Base-by-base conservation (phyloP, 129 eudicot genomes). In the Calendula officinalis region DNA sequence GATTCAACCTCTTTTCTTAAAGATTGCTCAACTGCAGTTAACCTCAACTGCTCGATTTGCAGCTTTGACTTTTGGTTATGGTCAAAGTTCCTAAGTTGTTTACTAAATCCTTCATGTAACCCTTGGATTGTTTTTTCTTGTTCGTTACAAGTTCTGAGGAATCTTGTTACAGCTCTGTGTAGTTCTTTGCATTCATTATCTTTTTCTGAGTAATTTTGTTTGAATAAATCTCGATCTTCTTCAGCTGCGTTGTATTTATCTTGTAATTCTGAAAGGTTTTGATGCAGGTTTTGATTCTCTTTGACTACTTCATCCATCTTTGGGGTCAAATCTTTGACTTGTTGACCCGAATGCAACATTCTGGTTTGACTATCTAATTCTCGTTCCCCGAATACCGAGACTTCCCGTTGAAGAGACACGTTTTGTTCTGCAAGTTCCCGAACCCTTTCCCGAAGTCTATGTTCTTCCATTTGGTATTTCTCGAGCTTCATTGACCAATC, bases 371-470 rank as follows among this genome's bases (percentile, higher is more conserved):
- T 75, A 66, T 82, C 90, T 58, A 62, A 41, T 69, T 94, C 97
- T 47, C 66, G 76, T 69, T 94, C 99, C 16, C 82, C 77, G 16
- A 80, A 77, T 15, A 87, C 55, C 7, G 99, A 86, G 27, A 89
- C 81, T 41, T 94, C 99, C 71, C 94, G 83, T 77, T 94, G 99
- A 60, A 94, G 95, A 3, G 86, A 70, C 64, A 94, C 99, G 68
- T 94, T 94, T 78, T 88, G 95, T 67, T 94, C 99, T 5, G 99
- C 99, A 38, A 94, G 92, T 67, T 94, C 99, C 61, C 97, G 72
- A 12, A 86, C 97, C 70, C 99, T 75, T 48, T 94, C 97, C 50
- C 99, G 84, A 56, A 94, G 92, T 77, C 92, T 81, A 73, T 83
- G 87, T 74, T 94, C 99, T 80, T 94, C 99, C 52, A 66, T 64